A percentile compares a stretch with the other conserved stretches of the same genome.
Conservation (phyloP, 352 stramenopile genomes). For the Blastocystis sp. region DNA sequence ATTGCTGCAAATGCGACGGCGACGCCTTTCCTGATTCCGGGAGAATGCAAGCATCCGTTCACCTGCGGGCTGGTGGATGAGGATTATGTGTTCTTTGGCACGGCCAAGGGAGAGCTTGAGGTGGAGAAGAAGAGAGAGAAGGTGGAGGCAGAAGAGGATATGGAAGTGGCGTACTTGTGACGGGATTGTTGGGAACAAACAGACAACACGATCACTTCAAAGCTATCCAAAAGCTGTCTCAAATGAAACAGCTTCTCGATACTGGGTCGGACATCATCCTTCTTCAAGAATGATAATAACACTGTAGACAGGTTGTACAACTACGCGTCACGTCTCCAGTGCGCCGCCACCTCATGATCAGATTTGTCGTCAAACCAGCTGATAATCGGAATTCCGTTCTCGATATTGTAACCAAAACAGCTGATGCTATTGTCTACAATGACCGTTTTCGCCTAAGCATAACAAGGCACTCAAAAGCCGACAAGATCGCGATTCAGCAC, state of each 20-base stretch:
- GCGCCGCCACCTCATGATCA: slow-evolving; percentile 46
- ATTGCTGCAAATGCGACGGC: neutral
- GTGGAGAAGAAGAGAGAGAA: neutral
- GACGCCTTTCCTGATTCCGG: neutral
- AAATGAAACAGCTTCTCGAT: slow-evolving; percentile 54
- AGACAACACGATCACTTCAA: neutral
- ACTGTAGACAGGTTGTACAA: slow-evolving; percentile 64
- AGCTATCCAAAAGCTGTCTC: slow-evolving; percentile 20
- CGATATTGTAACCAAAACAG: slow-evolving; percentile 65
- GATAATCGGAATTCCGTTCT: slow-evolving; percentile 69
- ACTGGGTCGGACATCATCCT: slow-evolving; percentile 39
- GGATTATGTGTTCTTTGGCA: neutral
- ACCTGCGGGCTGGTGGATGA: neutral
- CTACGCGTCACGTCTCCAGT: neutral
- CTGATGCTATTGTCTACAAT: slow-evolving; percentile 66
- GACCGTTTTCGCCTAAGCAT: slow-evolving; percentile 61
- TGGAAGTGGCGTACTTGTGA: neutral
- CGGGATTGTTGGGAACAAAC: slow-evolving; percentile 1
- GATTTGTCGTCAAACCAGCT: slow-evolving; percentile 63
- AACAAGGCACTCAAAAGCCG: neutral
- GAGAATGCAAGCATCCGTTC: neutral
- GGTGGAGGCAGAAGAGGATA: neutral
- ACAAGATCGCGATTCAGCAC: slow-evolving; percentile 62
- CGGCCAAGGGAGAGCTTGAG: neutral
- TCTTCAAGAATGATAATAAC: slow-evolving; percentile 18